Evolutionary conservation across 2,329 filamentous ascomycete species (phyloP).

Genomic region (Microdochium trichocladiopsis): DNA sequence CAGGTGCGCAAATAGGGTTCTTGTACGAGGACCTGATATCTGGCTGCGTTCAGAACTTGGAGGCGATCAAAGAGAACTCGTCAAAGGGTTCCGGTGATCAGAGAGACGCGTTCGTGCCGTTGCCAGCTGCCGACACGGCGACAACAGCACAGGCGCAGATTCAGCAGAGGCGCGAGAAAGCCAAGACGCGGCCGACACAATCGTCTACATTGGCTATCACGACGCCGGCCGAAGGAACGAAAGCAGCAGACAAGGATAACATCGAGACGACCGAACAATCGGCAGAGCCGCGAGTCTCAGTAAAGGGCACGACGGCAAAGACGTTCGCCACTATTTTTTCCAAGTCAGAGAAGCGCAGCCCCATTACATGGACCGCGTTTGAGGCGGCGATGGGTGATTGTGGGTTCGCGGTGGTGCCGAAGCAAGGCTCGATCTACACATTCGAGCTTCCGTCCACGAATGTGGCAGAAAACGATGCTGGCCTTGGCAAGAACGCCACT

Average conservation of each 20-base stretch:
- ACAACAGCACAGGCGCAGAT: slow-evolving; percentile 14
- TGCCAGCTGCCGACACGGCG: slow-evolving; percentile 7
- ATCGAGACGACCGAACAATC: neutral
- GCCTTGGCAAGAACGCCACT: neutral
- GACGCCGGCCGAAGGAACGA: neutral
- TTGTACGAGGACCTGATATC: slow-evolving; percentile 36
- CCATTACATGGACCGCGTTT: slow-evolving; percentile 28
- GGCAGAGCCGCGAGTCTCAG: slow-evolving; percentile 17
- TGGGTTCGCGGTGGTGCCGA: slow-evolving; percentile 31
- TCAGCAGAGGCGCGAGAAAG: slow-evolving; percentile 29
- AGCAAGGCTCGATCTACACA: slow-evolving; percentile 33
- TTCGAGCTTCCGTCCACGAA: slow-evolving; percentile 21
- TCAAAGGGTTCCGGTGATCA: slow-evolving; percentile 7
- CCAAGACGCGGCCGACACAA: slow-evolving; percentile 33
- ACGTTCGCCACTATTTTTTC: slow-evolving; percentile 29
- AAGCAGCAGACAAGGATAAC: neutral
- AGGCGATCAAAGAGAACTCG: slow-evolving; percentile 12
- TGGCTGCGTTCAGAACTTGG: slow-evolving; percentile 26
- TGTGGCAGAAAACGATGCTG: slow-evolving; percentile 5
- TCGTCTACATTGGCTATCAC: slow-evolving; percentile 25
- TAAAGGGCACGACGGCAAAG: slow-evolving; percentile 26
- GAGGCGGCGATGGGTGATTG: slow-evolving; percentile 31
- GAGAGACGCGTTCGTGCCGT: slow-evolving; percentile 10
- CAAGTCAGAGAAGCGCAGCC: slow-evolving; percentile 18
- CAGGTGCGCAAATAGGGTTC: slow-evolving; percentile 30